Evolutionary conservation across 768 basidiomycete species (phyloP).

Genomic region (Naganishia vishniacii): DNA sequence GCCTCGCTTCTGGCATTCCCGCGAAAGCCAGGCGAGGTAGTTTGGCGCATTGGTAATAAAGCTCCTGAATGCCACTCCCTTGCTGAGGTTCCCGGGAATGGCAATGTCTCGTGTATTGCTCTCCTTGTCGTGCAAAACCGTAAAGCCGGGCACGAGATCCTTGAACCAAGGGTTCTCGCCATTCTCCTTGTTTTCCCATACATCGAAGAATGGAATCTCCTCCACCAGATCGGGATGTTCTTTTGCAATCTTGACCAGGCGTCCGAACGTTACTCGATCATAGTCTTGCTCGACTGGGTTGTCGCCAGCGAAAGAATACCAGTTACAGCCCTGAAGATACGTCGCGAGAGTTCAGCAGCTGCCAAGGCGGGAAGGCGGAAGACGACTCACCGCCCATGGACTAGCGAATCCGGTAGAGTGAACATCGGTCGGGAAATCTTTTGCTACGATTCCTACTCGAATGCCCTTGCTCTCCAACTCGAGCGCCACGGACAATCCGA

Average conservation of each 20-base stretch:
- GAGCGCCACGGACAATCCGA: slow-evolving; percentile 46
- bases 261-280: slow-evolving; percentile 36
- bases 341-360: neutral
- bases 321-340: slow-evolving; percentile 37
- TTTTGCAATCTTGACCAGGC: slow-evolving; percentile 33
- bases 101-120: slow-evolving; percentile 7
- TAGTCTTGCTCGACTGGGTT: slow-evolving; percentile 29
- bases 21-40: slow-evolving; percentile 56
- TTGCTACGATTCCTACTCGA: slow-evolving; percentile 39
- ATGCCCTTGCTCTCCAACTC: slow-evolving; percentile 37
- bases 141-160: slow-evolving; percentile 34
- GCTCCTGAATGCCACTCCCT: slow-evolving; percentile 54
- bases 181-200: slow-evolving; percentile 30
- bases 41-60: slow-evolving; percentile 55
- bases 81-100: slow-evolving; percentile 21
- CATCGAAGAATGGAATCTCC: slow-evolving; percentile 35
- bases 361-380: neutral
- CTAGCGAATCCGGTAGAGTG: slow-evolving; percentile 41
- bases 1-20: slow-evolving; percentile 49
- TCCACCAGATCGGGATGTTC: slow-evolving; percentile 37
- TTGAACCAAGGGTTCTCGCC: slow-evolving; percentile 35
- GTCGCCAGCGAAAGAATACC: slow-evolving; percentile 39
- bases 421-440: slow-evolving; percentile 47
- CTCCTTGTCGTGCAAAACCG: slow-evolving; percentile 20
- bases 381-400: slow-evolving; percentile 48